A percentile compares a stretch with the other conserved stretches of the same genome.
Conservation (phyloP, 495 filamentous ascomycete species). For the Penicillium bovifimosum region DNA sequence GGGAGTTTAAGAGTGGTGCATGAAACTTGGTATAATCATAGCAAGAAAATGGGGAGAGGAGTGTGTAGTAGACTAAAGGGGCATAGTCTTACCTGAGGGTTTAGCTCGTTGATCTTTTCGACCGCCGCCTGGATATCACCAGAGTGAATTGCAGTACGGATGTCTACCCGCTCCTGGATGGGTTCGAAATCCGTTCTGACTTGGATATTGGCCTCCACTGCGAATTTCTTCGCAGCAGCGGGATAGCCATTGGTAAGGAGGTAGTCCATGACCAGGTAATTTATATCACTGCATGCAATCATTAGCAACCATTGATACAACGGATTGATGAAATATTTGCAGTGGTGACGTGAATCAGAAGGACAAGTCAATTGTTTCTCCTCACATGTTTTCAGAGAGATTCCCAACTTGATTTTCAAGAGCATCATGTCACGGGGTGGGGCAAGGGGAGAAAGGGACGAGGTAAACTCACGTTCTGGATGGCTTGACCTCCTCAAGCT, state of each 20-base stretch:
- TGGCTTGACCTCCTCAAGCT: slow-evolving; percentile 77
- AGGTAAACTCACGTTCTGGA: slow-evolving; percentile 73
- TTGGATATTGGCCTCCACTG: slow-evolving; percentile 82
- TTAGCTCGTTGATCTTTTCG: slow-evolving; percentile 79
- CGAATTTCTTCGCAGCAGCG: slow-evolving; percentile 88
- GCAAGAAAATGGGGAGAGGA: slow-evolving; percentile 43
- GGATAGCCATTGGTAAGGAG: slow-evolving; percentile 93
- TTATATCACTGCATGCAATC: slow-evolving; percentile 70
- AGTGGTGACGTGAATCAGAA: slow-evolving; percentile 46
- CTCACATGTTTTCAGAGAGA: slow-evolving; percentile 94
- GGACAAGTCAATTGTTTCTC: slow-evolving; percentile 78
- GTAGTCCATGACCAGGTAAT: slow-evolving; percentile 94
- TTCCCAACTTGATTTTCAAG: slow-evolving; percentile 93
- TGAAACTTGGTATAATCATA: slow-evolving; percentile 97
- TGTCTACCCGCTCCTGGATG: slow-evolving; percentile 72
- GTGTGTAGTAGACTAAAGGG: slow-evolving; percentile 7
- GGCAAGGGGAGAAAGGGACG: slow-evolving; percentile 6
- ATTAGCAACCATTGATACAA: slow-evolving; percentile 26
- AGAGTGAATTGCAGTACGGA: slow-evolving; percentile 71
- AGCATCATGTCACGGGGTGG: slow-evolving; percentile 63
- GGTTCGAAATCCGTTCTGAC: slow-evolving; percentile 62
- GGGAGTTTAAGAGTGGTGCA: slow-evolving; percentile 97
- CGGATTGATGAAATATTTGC: slow-evolving; percentile 5
- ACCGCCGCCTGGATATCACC: slow-evolving; percentile 84
- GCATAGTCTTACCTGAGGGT: slow-evolving; percentile 69